Percentiles rank a stretch among this genome's conserved stretches.
phyloP scores from a whole-genome alignment of 2,329 filamentous ascomycete genomes.

The Neopestalotiopsis sp. region DNA sequence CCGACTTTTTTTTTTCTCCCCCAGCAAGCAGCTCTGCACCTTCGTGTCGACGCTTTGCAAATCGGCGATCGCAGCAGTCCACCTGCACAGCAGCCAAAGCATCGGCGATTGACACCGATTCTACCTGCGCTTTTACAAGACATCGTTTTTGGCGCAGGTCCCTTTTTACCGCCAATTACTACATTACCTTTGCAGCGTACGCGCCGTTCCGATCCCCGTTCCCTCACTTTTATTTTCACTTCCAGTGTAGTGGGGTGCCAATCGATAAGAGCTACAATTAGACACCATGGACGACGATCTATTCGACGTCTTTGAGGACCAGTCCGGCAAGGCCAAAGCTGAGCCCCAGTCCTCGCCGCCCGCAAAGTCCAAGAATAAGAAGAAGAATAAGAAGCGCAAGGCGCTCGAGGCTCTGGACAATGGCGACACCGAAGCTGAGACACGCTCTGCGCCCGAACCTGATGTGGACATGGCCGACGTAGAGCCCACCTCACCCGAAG shows the following conservation, averaged over 20 bases:
- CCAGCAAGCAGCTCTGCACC: background rate
- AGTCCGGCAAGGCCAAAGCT: constrained; percentile 54
- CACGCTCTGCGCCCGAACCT: constrained; percentile 38
- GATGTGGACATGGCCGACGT: constrained; percentile 36
- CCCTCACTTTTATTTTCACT: too few species aligned
- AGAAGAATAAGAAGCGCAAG: constrained; percentile 78
- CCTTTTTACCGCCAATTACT: background rate
- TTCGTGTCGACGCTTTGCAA: background rate
- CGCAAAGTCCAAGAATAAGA: constrained; percentile 45
- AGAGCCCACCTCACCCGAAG: constrained; percentile 42
- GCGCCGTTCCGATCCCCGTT: background rate
- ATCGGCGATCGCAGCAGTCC: constrained; percentile 9
- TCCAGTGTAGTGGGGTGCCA: constrained; percentile 13
- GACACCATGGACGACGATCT: constrained; percentile 75
- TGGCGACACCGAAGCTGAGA: constrained; percentile 32
- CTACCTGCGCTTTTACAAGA: background rate
- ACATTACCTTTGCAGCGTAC: background rate
- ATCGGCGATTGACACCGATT: background rate
- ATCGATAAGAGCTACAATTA: constrained; percentile 11
- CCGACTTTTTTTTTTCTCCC: constrained; percentile 2
- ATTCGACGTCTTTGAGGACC: constrained; percentile 81
- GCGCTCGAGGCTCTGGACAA: constrained; percentile 79
- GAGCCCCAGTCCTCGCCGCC: constrained; percentile 33
- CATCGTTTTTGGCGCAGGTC: background rate
- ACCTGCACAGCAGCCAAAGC: constrained; percentile 1